Evolutionary conservation across 2,329 filamentous ascomycete genomes (phyloP).

Genomic region (Colletotrichum tofieldiae): DNA sequence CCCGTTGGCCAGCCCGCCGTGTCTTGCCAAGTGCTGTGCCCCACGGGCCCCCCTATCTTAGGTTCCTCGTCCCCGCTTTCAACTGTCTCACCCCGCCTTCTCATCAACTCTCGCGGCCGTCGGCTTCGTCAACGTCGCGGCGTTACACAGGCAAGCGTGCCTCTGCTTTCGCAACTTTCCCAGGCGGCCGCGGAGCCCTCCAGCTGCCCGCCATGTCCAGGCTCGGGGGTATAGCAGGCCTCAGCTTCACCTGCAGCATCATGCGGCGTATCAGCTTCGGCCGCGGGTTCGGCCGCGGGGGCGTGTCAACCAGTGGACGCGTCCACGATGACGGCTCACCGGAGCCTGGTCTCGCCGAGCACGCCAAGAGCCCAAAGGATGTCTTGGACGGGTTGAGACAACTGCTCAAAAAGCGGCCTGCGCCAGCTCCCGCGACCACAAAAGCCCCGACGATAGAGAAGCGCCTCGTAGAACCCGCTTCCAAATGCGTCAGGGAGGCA

Average conservation of each 20-base stretch:
- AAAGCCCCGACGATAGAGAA: not conserved
- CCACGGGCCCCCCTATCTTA: too few relatives aligned
- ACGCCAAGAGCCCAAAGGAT: not conserved
- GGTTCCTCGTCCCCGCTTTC: too few relatives aligned
- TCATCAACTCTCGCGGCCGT: too few relatives aligned
- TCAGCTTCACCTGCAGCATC: constrained; percentile 16
- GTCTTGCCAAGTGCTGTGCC: too few relatives aligned
- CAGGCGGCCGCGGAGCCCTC: too few relatives aligned
- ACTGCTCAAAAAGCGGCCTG: fast-evolving
- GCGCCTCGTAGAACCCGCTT: not conserved
- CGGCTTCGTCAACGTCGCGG: too few relatives aligned
- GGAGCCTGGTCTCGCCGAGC: not conserved
- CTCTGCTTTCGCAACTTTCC: too few relatives aligned
- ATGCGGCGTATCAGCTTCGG: constrained; percentile 15
- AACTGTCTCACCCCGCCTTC: too few relatives aligned
- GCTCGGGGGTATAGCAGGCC: constrained; percentile 14
- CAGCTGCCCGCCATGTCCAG: constrained; percentile 9
- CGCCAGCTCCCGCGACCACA: not conserved
- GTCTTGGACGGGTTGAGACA: not conserved
- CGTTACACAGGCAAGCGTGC: too few relatives aligned
- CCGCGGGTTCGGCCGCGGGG: not conserved
- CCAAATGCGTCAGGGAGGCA: not conserved
- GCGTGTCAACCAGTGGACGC: not conserved
- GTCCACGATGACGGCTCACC: not conserved
- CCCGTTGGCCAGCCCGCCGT: too few relatives aligned